Conservation (phyloP, 1,139 yeast genomes). For the Diutina pseudorugosa region DNA sequence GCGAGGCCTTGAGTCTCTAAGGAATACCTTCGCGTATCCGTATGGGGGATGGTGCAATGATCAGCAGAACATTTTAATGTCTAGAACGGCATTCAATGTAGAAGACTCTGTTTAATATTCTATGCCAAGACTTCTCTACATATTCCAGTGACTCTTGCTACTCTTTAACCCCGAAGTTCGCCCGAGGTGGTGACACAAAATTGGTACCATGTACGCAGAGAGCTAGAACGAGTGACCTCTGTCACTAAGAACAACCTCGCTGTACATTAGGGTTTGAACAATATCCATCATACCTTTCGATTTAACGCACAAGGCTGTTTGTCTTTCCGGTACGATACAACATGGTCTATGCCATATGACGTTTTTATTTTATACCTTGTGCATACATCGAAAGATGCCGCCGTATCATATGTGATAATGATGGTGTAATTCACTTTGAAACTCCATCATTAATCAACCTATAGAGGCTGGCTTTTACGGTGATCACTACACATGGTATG, state of each 20-base stretch:
- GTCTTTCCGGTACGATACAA: neutral
- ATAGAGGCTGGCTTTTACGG: neutral
- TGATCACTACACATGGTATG: neutral
- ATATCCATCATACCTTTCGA: neutral
- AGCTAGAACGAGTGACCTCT: no score
- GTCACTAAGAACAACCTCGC: neutral
- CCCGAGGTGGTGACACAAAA: neutral
- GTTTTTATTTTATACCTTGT: neutral
- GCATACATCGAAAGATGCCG: neutral
- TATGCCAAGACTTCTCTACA: neutral
- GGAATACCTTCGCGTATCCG: constrained; percentile 83
- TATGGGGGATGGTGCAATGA: constrained; percentile 75
- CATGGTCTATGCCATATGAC: neutral
- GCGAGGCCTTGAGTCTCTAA: constrained; percentile 38
- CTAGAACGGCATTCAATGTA: neutral
- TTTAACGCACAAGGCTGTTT: neutral
- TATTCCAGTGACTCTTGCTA: neutral
- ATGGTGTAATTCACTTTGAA: neutral
- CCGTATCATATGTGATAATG: neutral
- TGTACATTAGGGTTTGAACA: neutral
- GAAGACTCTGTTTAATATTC: neutral
- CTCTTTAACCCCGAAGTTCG: neutral
- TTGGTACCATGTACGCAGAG: neutral
- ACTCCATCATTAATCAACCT: neutral
- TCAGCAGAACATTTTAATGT: constrained; percentile 38